phyloP scores from a whole-genome alignment of 2,329 filamentous ascomycete genomes.

The Macrophomina phaseolina region DNA sequence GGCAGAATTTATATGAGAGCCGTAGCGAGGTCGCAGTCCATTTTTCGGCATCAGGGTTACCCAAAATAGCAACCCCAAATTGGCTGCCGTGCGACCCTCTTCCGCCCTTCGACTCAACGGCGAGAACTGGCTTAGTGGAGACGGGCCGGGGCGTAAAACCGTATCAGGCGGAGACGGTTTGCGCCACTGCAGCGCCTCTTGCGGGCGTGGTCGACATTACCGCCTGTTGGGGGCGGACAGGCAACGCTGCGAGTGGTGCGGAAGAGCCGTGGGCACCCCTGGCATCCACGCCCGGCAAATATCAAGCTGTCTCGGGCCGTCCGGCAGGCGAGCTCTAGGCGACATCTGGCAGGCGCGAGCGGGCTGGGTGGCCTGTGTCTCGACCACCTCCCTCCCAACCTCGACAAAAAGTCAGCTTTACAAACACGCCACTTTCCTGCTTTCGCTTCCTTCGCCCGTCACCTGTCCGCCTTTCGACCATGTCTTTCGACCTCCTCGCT shows the following conservation, averaged over 20 bases:
- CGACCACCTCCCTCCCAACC: background rate
- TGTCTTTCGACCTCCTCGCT: slow-evolving; percentile 30
- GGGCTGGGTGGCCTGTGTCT: slow-evolving; percentile 9
- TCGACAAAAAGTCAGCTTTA: background rate
- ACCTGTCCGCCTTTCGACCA: background rate
- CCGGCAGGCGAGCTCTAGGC: slow-evolving; percentile 16
- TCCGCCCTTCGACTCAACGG: background rate
- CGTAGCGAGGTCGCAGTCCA: background rate
- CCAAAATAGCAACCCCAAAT: slow-evolving; percentile 5
- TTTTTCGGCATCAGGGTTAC: slow-evolving; percentile 3
- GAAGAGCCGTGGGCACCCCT: background rate
- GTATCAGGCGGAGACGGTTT: background rate
- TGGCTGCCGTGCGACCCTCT: background rate
- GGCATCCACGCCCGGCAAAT: background rate
- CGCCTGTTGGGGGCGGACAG: slow-evolving; percentile 16
- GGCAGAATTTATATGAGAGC: background rate
- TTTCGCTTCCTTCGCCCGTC: background rate
- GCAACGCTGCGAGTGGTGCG: slow-evolving; percentile 5
- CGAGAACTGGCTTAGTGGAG: slow-evolving; percentile 6
- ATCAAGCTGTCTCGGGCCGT: slow-evolving; percentile 14
- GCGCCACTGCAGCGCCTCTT: background rate
- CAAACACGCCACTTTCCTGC: background rate
- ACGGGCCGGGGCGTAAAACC: slow-evolving; percentile 9
- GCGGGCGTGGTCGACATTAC: background rate
- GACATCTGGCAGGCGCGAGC: slow-evolving; percentile 16